Percentiles rank a stretch among this genome's conserved stretches.
phyloP scores from a whole-genome alignment of 345 rosid species.

The Physaria fendleri region DNA sequence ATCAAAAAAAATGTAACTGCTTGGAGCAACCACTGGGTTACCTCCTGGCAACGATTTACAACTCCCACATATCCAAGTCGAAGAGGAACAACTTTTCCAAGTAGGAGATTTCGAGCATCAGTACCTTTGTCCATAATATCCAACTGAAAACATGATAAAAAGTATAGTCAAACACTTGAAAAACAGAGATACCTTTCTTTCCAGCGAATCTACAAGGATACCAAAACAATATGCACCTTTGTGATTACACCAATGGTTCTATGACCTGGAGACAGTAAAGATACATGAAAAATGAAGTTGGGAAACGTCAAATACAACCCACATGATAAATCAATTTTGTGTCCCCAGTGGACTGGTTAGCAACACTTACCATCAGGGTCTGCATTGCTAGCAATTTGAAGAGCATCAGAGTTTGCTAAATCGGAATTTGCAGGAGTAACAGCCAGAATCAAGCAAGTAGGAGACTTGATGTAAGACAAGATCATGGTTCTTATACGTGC shows the following conservation, averaged over 20 bases:
- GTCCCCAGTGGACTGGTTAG: neutral
- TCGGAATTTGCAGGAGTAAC: slow-evolving; percentile 67
- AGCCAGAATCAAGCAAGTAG: slow-evolving; percentile 61
- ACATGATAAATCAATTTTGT: neutral
- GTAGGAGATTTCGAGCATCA: slow-evolving; percentile 52
- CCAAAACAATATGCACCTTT: slow-evolving; percentile 39
- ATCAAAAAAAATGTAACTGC: neutral
- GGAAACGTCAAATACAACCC: neutral
- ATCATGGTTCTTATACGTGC: slow-evolving; percentile 51
- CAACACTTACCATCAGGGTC: slow-evolving; percentile 48
- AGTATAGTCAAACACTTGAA: slow-evolving; percentile 4
- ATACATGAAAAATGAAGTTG: neutral
- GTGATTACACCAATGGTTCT: slow-evolving; percentile 68
- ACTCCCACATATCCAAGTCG: slow-evolving; percentile 66
- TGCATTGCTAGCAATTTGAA: slow-evolving; percentile 54
- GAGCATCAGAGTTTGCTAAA: slow-evolving; percentile 72
- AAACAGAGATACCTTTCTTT: neutral
- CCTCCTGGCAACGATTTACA: slow-evolving; percentile 71
- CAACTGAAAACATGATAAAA: slow-evolving; percentile 37
- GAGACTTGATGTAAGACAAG: slow-evolving; percentile 36
- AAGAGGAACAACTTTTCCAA: slow-evolving; percentile 58
- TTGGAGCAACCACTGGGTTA: slow-evolving; percentile 9
- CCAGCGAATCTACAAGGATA: neutral
- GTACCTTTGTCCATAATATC: slow-evolving; percentile 80
- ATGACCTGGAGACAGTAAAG: slow-evolving; percentile 41